Base-by-base conservation (phyloP, 306 rosid genomes). In the Geum urbanum region DNA sequence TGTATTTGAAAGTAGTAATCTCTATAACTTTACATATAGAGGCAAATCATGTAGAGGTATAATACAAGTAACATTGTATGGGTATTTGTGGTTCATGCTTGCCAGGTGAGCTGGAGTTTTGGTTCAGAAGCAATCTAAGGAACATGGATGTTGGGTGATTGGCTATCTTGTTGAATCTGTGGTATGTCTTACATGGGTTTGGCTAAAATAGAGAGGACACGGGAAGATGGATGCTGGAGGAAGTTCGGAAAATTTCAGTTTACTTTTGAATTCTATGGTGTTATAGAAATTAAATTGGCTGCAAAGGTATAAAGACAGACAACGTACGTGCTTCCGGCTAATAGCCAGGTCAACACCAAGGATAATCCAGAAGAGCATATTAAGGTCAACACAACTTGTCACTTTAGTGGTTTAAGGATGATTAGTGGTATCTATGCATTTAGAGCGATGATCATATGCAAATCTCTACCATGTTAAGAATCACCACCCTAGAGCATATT, bases 1-100 rank as follows among this genome's bases (percentile, higher is more conserved):
- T 50, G 35, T 50, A 11, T 58, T 41, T 70, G 41, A 14, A 70
- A 61, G 59, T 61, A 43, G 52, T 54, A 53, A 56, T 53, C 52
- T 45, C 32, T 2, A 27, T 27, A 27, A 27, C 32, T n/a, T 27
- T 27, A 2, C 32, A 2, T 27, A 27, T 2, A 27, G 32, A 1
- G 8, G 52, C 24, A 16, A 47, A 49, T 18, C 27, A 53, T 18
- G 27, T 56, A 22, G 7, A 56, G 39, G 61, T 3, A 56, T 24
- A 56, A 22, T 55, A 22, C 11, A 14, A 24, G 57, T 49, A 24
- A 12, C 4, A 57, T 51, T 51, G 22, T 2, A 24, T 6, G 9
- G 43, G 13, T 46, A 8, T 7, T 43, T 43, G 46, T 55, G 60
- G 60, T 0, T 20, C 16, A 55, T 15, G 22, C 20, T 20, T 24